phyloP scores from a whole-genome alignment of 1,284 basidiomycete genomes.

The Malassezia nana region DNA sequence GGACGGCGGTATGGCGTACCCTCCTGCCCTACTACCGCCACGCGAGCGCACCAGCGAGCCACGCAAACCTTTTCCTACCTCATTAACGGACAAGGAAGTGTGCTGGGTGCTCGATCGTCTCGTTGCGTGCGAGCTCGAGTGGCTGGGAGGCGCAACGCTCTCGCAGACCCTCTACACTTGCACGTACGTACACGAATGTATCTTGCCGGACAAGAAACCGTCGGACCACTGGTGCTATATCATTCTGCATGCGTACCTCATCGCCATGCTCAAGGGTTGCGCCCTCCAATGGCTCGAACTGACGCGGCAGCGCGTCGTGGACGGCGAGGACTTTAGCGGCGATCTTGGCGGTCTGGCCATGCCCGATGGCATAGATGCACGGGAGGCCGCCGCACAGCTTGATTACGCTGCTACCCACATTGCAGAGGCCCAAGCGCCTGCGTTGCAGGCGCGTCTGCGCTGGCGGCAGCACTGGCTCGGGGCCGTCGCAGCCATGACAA shows the following conservation, averaged over 20 bases:
- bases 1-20: conserved; percentile 15
- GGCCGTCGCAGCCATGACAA: not conserved
- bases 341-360: conserved; percentile 8
- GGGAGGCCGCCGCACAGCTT: not conserved
- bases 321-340: conserved; percentile 16
- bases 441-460: not conserved
- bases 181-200: conserved; percentile 2
- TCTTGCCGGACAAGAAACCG: not conserved
- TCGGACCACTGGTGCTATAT: conserved; percentile 2
- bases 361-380: not conserved
- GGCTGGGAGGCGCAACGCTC: conserved; percentile 10
- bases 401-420: not conserved
- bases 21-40: not conserved
- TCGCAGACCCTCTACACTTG: conserved; percentile 16
- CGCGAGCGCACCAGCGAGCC: not conserved
- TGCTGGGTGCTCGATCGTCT: conserved; percentile 16
- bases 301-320: conserved; percentile 4
- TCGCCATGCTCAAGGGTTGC: conserved; percentile 8
- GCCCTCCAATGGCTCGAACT: conserved; percentile 15
- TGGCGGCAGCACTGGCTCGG: conserved; percentile 9
- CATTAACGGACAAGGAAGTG: not conserved
- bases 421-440: not conserved
- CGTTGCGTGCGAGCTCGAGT: conserved; percentile 12
- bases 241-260: not conserved
- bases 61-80: not conserved